Evolutionary conservation across 345 rosid species (phyloP).

Genomic region (Eucalyptus sp.): DNA sequence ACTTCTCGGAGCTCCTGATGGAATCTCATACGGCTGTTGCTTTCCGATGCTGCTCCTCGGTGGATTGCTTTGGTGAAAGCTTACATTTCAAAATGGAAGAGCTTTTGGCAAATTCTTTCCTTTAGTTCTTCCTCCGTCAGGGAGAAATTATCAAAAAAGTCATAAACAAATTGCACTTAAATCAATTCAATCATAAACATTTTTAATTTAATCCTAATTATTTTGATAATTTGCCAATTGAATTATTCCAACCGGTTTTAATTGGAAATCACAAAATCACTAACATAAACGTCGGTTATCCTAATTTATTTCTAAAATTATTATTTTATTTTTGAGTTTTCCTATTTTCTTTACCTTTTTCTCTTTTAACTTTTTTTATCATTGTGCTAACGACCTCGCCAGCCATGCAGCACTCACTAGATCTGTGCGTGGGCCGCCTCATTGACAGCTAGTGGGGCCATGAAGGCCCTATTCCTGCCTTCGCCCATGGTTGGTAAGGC

Average conservation of each 20-base stretch:
- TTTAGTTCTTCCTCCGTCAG: accelerated
- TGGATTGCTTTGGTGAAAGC: not conserved
- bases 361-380: too few species aligned
- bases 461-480: accelerated
- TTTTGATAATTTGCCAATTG: too few species aligned
- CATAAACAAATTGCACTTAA: too few species aligned
- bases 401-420: accelerated
- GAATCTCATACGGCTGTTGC: not conserved
- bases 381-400: accelerated
- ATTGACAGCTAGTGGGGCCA: accelerated
- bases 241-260: too few species aligned
- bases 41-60: not conserved
- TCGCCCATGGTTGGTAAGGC: too few species aligned
- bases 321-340: too few species aligned
- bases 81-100: not conserved
- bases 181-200: too few species aligned
- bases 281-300: accelerated
- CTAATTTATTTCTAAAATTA: too few species aligned
- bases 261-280: too few species aligned
- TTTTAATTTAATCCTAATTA: too few species aligned
- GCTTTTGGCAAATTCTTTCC: not conserved
- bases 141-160: too few species aligned
- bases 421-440: accelerated
- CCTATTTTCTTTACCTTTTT: too few species aligned
- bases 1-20: not conserved